Conservation (phyloP, 164 flowering plant genomes). For the Piper betle region DNA sequence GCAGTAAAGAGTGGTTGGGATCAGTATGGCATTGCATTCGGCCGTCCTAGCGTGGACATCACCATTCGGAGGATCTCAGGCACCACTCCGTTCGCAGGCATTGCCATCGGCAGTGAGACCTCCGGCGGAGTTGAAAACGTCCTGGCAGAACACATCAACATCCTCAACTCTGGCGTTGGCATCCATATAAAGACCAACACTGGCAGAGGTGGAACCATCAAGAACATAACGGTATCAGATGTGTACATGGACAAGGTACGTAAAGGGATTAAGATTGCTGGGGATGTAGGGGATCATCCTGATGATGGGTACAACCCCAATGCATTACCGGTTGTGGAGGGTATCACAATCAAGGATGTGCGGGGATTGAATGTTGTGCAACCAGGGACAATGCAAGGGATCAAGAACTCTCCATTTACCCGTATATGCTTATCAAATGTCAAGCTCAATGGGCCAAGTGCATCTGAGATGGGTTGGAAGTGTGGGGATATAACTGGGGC, state of each 20-base stretch:
- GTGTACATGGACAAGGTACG: conserved; percentile 58
- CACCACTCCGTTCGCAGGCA: conserved; percentile 80
- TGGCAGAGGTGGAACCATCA: conserved; percentile 76
- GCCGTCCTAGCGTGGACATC: conserved; percentile 53
- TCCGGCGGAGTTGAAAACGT: conserved; percentile 80
- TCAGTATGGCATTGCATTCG: conserved; percentile 75
- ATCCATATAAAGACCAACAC: conserved; percentile 73
- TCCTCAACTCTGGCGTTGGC: conserved; percentile 63
- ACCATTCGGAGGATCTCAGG: conserved; percentile 82
- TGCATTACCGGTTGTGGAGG: conserved; percentile 63
- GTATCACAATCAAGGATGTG: conserved; percentile 37
- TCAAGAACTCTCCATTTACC: conserved; percentile 62
- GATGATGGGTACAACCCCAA: conserved; percentile 58
- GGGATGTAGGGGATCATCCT: conserved; percentile 86
- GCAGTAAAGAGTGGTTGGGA: conserved; percentile 99
- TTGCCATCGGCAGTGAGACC: conserved; percentile 90
- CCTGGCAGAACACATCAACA: conserved; percentile 58
- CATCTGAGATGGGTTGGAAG: conserved; percentile 6
- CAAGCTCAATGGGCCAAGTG: conserved; percentile 30
- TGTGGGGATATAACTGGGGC: conserved; percentile 56
- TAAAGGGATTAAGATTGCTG: conserved; percentile 67
- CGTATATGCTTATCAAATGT: conserved; percentile 65
- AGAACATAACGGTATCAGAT: conserved; percentile 49
- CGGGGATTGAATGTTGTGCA: conserved; percentile 61
- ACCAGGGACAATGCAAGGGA: conserved; percentile 60